Conservation (phyloP, 345 rosid species). For the Alliaria petiolata region DNA sequence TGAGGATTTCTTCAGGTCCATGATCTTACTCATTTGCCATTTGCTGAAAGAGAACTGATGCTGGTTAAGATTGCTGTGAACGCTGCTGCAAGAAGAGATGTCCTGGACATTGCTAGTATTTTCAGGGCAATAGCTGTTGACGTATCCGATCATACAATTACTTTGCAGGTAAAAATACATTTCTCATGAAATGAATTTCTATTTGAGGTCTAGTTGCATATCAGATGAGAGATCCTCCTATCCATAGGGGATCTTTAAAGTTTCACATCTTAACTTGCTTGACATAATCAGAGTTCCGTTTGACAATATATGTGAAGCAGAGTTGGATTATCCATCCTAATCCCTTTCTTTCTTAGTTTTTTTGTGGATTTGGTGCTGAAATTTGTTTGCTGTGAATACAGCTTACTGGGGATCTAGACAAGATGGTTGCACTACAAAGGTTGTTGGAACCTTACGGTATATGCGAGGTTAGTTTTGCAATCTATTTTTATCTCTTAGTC, state of each 20-base stretch:
- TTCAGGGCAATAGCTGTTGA: slow-evolving; percentile 74
- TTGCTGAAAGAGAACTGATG: slow-evolving; percentile 67
- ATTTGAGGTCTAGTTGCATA: neutral
- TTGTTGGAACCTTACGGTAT: slow-evolving; percentile 91
- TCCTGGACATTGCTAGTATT: slow-evolving; percentile 67
- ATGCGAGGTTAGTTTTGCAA: slow-evolving; percentile 66
- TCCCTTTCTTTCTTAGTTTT: neutral
- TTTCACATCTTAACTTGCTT: neutral
- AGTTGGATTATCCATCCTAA: neutral
- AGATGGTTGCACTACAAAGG: slow-evolving; percentile 95
- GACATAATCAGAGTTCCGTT: neutral
- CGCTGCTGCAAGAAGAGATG: slow-evolving; percentile 59
- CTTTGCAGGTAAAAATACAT: slow-evolving; percentile 50
- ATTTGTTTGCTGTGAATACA: slow-evolving; percentile 29
- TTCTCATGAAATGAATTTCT: neutral
- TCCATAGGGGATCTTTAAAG: neutral
- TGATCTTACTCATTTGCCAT: slow-evolving; percentile 66
- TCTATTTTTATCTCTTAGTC: too few relatives aligned
- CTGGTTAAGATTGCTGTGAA: slow-evolving; percentile 65
- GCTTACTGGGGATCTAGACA: slow-evolving; percentile 90
- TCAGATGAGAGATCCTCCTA: neutral
- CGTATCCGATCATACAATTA: slow-evolving; percentile 72
- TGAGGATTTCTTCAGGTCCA: slow-evolving; percentile 45
- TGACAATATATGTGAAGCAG: neutral
- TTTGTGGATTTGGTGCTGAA: neutral